Evolutionary conservation across 768 basidiomycete genomes (phyloP).

Genomic region (Leccinum broughii): DNA sequence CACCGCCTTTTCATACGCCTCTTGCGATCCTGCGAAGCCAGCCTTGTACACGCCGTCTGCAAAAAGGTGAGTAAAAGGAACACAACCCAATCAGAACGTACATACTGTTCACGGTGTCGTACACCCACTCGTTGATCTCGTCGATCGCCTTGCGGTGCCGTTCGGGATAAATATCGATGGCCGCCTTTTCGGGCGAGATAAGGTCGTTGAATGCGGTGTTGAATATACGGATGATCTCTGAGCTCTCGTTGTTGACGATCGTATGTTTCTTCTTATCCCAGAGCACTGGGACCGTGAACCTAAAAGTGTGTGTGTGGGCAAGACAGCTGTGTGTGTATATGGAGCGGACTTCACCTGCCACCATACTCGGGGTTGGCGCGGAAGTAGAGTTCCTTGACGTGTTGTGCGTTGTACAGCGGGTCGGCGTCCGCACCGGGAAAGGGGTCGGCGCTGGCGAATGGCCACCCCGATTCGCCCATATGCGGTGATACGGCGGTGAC

Average conservation of each 20-base stretch:
- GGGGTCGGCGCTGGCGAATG: conserved; percentile 68
- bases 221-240: conserved; percentile 93
- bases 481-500: conserved; percentile 82
- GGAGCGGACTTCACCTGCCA: no score
- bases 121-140: conserved; percentile 81
- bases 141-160: conserved; percentile 76
- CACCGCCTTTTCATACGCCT: conserved; percentile 81
- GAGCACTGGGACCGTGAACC: conserved; percentile 86
- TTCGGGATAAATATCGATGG: conserved; percentile 77
- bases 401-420: conserved; percentile 62
- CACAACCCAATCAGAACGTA: conserved; percentile 7
- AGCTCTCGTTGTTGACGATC: conserved; percentile 95
- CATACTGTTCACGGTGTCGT: conserved; percentile 81
- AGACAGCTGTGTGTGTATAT: no score
- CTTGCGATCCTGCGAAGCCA: conserved; percentile 82
- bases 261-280: conserved; percentile 90
- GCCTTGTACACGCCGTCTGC: conserved; percentile 84
- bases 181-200: conserved; percentile 62
- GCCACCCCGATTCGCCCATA: conserved; percentile 86
- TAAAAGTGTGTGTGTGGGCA: conserved; percentile 14
- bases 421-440: conserved; percentile 79
- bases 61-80: no score
- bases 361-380: conserved; percentile 68
- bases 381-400: conserved; percentile 86
- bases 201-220: conserved; percentile 82